These are phyloP conservation scores for Aeschynomene evenia DNA, from an alignment of 306 rosid genomes.

Conservation along the genomic window DNA sequence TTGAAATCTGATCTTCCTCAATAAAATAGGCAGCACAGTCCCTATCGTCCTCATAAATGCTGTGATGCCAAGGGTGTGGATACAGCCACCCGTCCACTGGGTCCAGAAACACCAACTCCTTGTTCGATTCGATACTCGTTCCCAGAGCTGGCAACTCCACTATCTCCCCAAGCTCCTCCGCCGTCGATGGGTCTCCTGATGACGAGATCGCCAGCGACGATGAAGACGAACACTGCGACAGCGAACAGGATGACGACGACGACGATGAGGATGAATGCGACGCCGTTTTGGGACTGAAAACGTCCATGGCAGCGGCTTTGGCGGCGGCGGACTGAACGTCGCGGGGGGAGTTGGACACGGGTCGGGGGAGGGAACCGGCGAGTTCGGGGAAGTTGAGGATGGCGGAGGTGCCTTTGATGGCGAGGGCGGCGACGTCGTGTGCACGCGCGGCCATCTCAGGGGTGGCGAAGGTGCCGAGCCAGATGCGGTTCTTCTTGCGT, in stretches of 20 bases:
- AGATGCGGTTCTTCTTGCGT: constrained; percentile 91
- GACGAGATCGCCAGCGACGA: constrained; percentile 9
- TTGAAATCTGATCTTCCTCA: constrained; percentile 42
- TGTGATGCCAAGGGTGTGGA: constrained; percentile 49
- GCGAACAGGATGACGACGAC: not conserved
- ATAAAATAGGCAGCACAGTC: constrained; percentile 32
- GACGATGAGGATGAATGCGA: not conserved
- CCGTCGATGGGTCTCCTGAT: constrained; percentile 32
- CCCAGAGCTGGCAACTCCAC: constrained; percentile 65
- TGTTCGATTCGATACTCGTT: constrained; percentile 38
- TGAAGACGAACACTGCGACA: constrained; percentile 26
- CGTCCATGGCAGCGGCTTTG: constrained; percentile 82
- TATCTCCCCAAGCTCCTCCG: constrained; percentile 84
- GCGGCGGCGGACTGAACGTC: constrained; percentile 93
- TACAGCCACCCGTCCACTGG: constrained; percentile 56
- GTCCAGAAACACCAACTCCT: constrained; percentile 51
- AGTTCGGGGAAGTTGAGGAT: constrained; percentile 94
- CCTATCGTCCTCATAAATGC: constrained; percentile 40
- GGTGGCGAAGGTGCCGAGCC: constrained; percentile 95
- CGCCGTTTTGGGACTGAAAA: not conserved
- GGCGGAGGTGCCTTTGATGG: constrained; percentile 81
- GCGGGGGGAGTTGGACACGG: constrained; percentile 68
- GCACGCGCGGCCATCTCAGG: constrained; percentile 99
- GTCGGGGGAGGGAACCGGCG: constrained; percentile 69
- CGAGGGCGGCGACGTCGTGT: constrained; percentile 88